These are phyloP conservation scores for Schrenkiella parvula DNA, from an alignment of 345 rosid species.

Conservation along the genomic window DNA sequence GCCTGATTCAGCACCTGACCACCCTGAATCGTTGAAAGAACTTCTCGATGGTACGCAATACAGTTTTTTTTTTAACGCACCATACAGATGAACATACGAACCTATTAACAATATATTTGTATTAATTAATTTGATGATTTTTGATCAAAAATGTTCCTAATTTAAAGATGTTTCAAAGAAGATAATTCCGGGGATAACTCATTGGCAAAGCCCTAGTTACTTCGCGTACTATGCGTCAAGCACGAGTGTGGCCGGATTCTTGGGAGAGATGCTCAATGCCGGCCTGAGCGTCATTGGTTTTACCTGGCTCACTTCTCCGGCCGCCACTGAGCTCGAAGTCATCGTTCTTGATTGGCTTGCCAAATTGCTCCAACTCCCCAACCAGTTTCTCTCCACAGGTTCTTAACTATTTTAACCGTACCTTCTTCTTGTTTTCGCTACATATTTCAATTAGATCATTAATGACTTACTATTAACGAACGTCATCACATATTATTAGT, in stretches of 20 bases:
- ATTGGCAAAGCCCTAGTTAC: conserved; percentile 32
- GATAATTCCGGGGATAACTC: conserved; percentile 33
- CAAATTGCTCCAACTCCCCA: conserved; percentile 67
- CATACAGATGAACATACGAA: not conserved
- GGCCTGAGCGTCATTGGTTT: conserved; percentile 28
- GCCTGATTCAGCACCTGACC: conserved; percentile 32
- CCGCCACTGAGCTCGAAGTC: conserved; percentile 32
- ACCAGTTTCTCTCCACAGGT: conserved; percentile 71
- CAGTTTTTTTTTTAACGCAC: not conserved
- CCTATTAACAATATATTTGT: not conserved
- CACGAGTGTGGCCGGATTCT: conserved; percentile 29
- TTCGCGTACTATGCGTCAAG: conserved; percentile 30
- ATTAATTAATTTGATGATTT: not conserved
- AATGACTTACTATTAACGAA: too few species aligned
- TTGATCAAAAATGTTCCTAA: not conserved
- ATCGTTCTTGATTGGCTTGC: conserved; percentile 84
- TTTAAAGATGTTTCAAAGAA: conserved; percentile 12
- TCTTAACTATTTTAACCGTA: not conserved
- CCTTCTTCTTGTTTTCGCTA: too few species aligned
- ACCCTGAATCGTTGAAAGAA: conserved; percentile 20
- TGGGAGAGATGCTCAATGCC: conserved; percentile 29
- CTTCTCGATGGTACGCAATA: conserved; percentile 17
- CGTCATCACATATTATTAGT: too few species aligned
- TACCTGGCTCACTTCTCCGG: conserved; percentile 29
- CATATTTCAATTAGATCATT: too few species aligned